Percentiles rank a stretch among this genome's conserved stretches.
Conservation (phyloP, 106 monocot genomes). For the Dioscorea alata region DNA sequence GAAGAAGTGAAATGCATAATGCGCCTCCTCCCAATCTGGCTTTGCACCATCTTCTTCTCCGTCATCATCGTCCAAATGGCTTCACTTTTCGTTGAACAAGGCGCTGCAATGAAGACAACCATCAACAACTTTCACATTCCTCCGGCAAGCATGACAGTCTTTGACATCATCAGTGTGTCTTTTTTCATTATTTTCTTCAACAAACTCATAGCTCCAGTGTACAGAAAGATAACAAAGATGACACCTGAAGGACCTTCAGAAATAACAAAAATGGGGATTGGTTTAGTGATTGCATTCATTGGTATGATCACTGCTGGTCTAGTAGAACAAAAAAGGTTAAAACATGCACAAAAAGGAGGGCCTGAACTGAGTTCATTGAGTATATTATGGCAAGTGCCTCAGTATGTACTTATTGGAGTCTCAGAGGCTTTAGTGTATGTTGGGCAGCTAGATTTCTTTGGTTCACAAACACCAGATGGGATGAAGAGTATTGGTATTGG, state of each 20-base stretch:
- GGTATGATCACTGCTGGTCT: slow-evolving; percentile 1
- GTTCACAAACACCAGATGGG: not conserved
- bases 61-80: slow-evolving; percentile 1
- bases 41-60: slow-evolving; percentile 7
- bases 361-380: slow-evolving; percentile 4
- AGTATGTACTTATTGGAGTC: not conserved
- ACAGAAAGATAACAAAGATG: not conserved
- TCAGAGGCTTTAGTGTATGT: slow-evolving; percentile 6
- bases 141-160: slow-evolving; percentile 4
- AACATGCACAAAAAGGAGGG: not conserved
- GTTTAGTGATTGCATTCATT: not conserved
- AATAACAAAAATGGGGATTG: slow-evolving; percentile 1
- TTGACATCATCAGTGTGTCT: slow-evolving; percentile 2
- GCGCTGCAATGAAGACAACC: slow-evolving; percentile 2
- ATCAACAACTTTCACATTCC: slow-evolving; percentile 1
- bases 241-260: not conserved
- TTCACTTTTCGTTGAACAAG: slow-evolving; percentile 1
- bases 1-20: slow-evolving; percentile 24
- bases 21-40: slow-evolving; percentile 6
- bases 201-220: not conserved
- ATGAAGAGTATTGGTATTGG: slow-evolving; percentile 5
- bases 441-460: not conserved
- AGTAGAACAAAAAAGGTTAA: not conserved
- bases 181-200: not conserved
- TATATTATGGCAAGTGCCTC: slow-evolving; percentile 7